Base-by-base conservation (phyloP, 2,329 filamentous ascomycete species). In the Alternaria tenuissima region DNA sequence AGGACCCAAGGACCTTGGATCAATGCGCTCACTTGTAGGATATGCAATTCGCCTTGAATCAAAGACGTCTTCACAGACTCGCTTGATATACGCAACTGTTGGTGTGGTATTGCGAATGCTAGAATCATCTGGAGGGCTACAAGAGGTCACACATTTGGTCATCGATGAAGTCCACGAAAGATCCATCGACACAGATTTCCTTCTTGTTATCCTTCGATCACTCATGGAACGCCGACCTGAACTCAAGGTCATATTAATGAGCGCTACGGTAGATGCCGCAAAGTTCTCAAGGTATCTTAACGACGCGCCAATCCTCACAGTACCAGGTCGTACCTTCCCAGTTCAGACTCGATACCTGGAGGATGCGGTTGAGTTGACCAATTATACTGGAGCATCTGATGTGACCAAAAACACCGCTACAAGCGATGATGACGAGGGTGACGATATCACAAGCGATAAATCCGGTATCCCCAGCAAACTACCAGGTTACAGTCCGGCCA, bases 51-150 rank as follows among this genome's bases (percentile, higher is more conserved):
- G 95, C 18, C 82, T 99, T 20, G 95, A 99, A 77, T 91, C 93
- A 49, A 96, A 96, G 70, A 91, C 91, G 0, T 90, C 89, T 16
- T 86, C 88, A 30, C 89, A 93, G 68, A 98, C 94, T 2, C 86
- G 92, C 52, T 86, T 99, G 26, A 88, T 98, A 6, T 99, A 93
- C 79, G 95, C 95, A 54, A 97, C 87, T 24, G 88, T 88, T 44
- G 88, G 95, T 81, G 96, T 99, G 59, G 93, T 99, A n/a, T 92
- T 99, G 84, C 89, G 95, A 28, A 98, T 99, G 94, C 84, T 99
- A 14, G 95, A 99, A 78, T 90, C 90, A 8, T 91, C 92, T 0
- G 91, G 93, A 65, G 91, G 96, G 57, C 86, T 99, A 43, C 87
- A 88, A 58, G 94, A 97, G 65, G 89, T 99, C 53, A 97, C 94